These are phyloP conservation scores for Naganishia randhawae DNA, from an alignment of 768 basidiomycete genomes.

Conservation along the genomic window DNA sequence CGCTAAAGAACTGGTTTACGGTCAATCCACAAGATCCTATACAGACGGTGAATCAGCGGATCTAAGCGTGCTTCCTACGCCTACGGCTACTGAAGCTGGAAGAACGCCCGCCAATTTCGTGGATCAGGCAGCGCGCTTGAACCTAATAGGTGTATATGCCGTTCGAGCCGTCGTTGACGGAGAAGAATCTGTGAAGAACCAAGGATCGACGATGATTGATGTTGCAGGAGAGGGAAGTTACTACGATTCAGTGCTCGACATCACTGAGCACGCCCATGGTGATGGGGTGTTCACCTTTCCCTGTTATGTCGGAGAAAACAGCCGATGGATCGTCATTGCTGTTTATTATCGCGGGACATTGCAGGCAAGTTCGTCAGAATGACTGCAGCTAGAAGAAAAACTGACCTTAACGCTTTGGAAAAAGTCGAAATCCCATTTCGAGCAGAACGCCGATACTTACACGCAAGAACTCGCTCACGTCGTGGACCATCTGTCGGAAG, in stretches of 20 bases:
- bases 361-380: background rate
- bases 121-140: background rate
- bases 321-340: background rate
- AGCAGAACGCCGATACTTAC: slow-evolving; percentile 3
- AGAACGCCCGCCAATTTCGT: background rate
- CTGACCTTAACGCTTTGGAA: background rate
- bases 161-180: background rate
- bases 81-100: background rate
- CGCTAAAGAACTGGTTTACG: slow-evolving; percentile 20
- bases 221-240: background rate
- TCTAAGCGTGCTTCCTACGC: background rate
- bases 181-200: background rate
- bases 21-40: background rate
- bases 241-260: background rate
- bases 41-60: background rate
- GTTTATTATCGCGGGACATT: background rate
- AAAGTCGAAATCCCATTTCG: slow-evolving; percentile 2
- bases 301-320: background rate
- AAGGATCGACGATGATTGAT: background rate
- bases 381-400: background rate
- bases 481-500: slow-evolving; percentile 17
- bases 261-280: background rate
- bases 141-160: background rate
- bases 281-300: background rate
- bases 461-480: background rate